A percentile compares a stretch with the other conserved stretches of the same genome.
Conservation (phyloP, 345 rosid species). For the Dipteronia sinensis region DNA sequence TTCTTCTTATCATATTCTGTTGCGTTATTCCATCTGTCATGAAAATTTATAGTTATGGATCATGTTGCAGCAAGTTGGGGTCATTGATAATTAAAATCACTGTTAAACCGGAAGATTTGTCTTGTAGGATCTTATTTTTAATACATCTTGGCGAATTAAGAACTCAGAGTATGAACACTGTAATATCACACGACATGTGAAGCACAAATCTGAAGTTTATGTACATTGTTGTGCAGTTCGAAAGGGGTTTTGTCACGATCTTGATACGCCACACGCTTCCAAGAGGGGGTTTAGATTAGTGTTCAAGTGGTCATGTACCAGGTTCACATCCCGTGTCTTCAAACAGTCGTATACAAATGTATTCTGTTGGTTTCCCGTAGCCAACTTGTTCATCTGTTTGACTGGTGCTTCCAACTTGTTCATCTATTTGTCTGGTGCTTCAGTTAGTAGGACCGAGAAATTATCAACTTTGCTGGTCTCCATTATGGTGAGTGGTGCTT, state of each 20-base stretch:
- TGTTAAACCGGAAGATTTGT: not conserved
- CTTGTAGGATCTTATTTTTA: not conserved
- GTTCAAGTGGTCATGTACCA: not conserved
- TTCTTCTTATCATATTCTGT: not conserved
- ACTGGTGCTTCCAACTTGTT: not conserved
- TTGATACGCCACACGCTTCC: constrained; percentile 15
- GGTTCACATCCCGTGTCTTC: not conserved
- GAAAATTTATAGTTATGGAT: not conserved
- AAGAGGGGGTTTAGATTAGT: not conserved
- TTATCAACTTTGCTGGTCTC: not conserved
- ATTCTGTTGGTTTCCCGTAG: not conserved
- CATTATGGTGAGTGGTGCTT: not conserved
- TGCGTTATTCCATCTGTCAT: not conserved
- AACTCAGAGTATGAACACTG: not conserved
- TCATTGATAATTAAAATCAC: not conserved
- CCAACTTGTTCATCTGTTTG: not conserved
- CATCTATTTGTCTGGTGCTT: not conserved
- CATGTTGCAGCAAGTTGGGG: not conserved
- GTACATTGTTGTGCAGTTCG: constrained; percentile 54
- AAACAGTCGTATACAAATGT: not conserved
- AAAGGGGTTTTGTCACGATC: constrained; percentile 81
- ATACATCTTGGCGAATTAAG: not conserved
- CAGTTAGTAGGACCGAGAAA: not conserved
- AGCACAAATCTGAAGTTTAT: not conserved
- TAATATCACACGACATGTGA: not conserved